Evolutionary conservation across 1,284 basidiomycete genomes (phyloP), one percentile per base, ranked within the genome.

Genomic region (Cutaneotrichosporon spelunceum): DNA sequence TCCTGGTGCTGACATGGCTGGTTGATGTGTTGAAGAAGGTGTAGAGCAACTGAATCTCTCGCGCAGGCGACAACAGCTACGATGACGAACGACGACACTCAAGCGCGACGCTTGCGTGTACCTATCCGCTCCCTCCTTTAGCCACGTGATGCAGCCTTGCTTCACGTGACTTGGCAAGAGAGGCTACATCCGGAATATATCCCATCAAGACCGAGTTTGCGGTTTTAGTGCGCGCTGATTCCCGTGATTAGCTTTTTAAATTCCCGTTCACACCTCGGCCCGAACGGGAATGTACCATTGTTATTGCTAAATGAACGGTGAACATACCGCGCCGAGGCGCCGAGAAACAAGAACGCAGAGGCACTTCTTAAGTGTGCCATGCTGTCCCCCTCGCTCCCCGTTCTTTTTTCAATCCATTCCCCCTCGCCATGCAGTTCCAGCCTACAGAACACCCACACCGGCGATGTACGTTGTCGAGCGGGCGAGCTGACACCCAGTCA

Each of bases 1-100:
- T 57, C 77, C 77, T 65, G 78, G 77, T 59, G 72, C 77, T 59
- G 78, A 62, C 78, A 80, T 79, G 45, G n/a, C 67, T 57, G n/a
- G 14, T 57, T 26, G 21, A 34, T 53, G 56, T 26, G 50, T 33
- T 34, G 56, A 36, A 26, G 57, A 45, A 49, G 44, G 45, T 30
- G 23, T 19, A 29, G 14, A 5, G 26, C 30, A 55, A 26, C 23
- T 19, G 6, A 14, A 21, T 2, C 34, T 7, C n/a, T n/a, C n/a
- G n/a, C n/a, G n/a, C n/a, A n/a, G 27, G 21, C 45, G 33, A 34
- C 39, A 26, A 33, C 45, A 19, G 47, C 39, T 52, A 58, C 44
- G 29, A 56, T 45, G 59, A 44, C 23, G 27, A 53, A 30, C 24
- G 48, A 61, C 61, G 61, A 55, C 42, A 42, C 29, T 45, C 53